These are phyloP conservation scores for Penicillium atrosanguineum DNA, from an alignment of 495 filamentous ascomycete genomes.

Conservation along the genomic window DNA sequence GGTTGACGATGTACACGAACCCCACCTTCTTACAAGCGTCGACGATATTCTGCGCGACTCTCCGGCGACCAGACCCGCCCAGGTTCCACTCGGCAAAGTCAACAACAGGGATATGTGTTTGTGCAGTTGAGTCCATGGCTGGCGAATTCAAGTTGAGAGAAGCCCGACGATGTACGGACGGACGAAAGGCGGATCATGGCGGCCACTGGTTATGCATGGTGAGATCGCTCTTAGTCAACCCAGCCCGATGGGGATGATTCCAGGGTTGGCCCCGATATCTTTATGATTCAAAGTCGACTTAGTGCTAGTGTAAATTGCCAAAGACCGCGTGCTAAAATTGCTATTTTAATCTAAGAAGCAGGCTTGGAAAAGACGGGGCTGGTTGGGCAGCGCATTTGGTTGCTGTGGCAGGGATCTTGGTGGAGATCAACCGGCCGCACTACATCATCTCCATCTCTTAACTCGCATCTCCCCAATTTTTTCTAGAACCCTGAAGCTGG, in stretches of 20 bases:
- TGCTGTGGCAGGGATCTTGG: slow-evolving; percentile 40
- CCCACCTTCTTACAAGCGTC: slow-evolving; percentile 56
- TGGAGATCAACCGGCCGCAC: slow-evolving; percentile 27
- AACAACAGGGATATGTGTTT: slow-evolving; percentile 47
- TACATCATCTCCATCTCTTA: slow-evolving; percentile 19
- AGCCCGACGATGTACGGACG: not conserved
- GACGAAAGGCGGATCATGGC: not conserved
- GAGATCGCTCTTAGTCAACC: not conserved
- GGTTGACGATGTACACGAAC: slow-evolving; percentile 58
- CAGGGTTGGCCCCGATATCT: not conserved
- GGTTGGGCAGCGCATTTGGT: slow-evolving; percentile 32
- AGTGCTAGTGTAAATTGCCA: not conserved
- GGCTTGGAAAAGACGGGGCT: not conserved
- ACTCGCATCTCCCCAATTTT: slow-evolving; percentile 11
- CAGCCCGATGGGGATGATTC: not conserved
- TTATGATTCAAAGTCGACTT: not conserved
- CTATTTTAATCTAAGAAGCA: not conserved
- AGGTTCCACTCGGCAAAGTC: slow-evolving; percentile 48
- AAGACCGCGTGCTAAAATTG: not conserved
- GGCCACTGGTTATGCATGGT: not conserved
- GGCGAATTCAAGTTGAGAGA: not conserved
- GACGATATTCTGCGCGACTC: slow-evolving; percentile 47
- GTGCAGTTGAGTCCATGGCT: not conserved
- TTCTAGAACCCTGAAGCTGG: slow-evolving; percentile 3
- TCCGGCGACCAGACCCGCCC: slow-evolving; percentile 32